Percentiles rank a stretch among this genome's conserved stretches.
Evolutionary conservation across 2,329 filamentous ascomycete species (phyloP).

Genomic region (Magnaporthiopsis incrustans): DNA sequence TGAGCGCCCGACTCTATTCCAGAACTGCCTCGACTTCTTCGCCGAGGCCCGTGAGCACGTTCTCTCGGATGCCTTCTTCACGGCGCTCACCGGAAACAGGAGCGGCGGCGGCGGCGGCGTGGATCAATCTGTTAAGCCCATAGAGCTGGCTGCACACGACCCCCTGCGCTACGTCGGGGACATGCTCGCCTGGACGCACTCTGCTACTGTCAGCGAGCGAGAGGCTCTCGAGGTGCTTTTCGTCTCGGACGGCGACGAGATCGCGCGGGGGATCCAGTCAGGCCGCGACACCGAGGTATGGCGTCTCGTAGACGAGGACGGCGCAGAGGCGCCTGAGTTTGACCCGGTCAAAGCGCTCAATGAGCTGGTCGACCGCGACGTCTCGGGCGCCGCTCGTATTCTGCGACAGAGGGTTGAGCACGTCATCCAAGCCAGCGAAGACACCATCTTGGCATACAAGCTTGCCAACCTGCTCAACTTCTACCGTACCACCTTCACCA

Average conservation of each 20-base stretch:
- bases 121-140: slow-evolving; percentile 68
- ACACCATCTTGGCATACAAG: slow-evolving; percentile 81
- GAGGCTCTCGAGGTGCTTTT: slow-evolving; percentile 90
- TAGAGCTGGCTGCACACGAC: slow-evolving; percentile 89
- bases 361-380: slow-evolving; percentile 77
- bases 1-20: slow-evolving; percentile 82
- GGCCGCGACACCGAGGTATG: slow-evolving; percentile 79
- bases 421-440: slow-evolving; percentile 86
- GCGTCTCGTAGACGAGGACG: slow-evolving; percentile 56
- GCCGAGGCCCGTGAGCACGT: slow-evolving; percentile 82
- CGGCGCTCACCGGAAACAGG: slow-evolving; percentile 69
- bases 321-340: slow-evolving; percentile 50
- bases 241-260: slow-evolving; percentile 81
- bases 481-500: slow-evolving; percentile 78
- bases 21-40: slow-evolving; percentile 88
- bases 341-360: slow-evolving; percentile 76
- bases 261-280: slow-evolving; percentile 71
- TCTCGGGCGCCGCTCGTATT: slow-evolving; percentile 73
- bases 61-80: slow-evolving; percentile 81
- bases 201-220: slow-evolving; percentile 84
- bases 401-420: slow-evolving; percentile 86
- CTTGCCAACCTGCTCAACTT: slow-evolving; percentile 84
- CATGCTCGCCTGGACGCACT: slow-evolving; percentile 97
- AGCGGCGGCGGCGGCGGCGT: slow-evolving; percentile 40
- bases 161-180: slow-evolving; percentile 87